These are phyloP conservation scores for Candolleomyces eurysporus DNA, from an alignment of 768 basidiomycete species.

Conservation along the genomic window DNA sequence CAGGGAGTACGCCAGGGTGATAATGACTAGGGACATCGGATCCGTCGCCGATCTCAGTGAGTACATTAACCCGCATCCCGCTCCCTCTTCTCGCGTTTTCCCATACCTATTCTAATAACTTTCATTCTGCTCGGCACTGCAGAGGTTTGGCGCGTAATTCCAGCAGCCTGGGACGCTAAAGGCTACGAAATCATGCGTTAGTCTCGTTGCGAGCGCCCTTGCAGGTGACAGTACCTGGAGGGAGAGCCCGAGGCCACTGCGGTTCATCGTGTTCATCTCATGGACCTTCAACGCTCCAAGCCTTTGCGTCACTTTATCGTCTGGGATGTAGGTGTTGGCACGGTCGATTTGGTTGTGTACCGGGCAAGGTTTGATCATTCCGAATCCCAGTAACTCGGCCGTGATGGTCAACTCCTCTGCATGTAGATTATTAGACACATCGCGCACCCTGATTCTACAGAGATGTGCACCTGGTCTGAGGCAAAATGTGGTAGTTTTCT, in stretches of 20 bases:
- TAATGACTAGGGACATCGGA: constrained; percentile 87
- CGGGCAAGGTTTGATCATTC: constrained; percentile 41
- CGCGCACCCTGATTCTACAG: constrained; percentile 83
- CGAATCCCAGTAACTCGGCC: no score
- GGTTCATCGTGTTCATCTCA: no score
- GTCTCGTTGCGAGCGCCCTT: constrained; percentile 65
- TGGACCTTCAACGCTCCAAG: constrained; percentile 74
- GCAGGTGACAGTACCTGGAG: not conserved
- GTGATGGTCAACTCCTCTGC: no score
- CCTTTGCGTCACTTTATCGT: constrained; percentile 86
- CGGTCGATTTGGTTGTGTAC: constrained; percentile 61
- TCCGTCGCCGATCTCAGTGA: constrained; percentile 81
- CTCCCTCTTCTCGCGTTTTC: no score
- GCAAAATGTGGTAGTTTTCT: constrained; percentile 87
- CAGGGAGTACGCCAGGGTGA: constrained; percentile 85
- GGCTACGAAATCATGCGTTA: constrained; percentile 84
- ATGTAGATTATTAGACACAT: constrained; percentile 74
- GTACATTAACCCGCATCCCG: constrained; percentile 23
- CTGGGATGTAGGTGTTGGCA: constrained; percentile 91
- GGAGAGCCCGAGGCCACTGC: constrained; percentile 82
- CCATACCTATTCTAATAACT: not conserved
- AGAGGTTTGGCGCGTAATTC: constrained; percentile 83
- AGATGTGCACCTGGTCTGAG: constrained; percentile 85
- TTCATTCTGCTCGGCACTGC: constrained; percentile 56
- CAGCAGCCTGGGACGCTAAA: constrained; percentile 88